Evolutionary conservation across 208 protist genomes (phyloP), one percentile per base, ranked within the genome.

Genomic region (Leishmania tarentolae): DNA sequence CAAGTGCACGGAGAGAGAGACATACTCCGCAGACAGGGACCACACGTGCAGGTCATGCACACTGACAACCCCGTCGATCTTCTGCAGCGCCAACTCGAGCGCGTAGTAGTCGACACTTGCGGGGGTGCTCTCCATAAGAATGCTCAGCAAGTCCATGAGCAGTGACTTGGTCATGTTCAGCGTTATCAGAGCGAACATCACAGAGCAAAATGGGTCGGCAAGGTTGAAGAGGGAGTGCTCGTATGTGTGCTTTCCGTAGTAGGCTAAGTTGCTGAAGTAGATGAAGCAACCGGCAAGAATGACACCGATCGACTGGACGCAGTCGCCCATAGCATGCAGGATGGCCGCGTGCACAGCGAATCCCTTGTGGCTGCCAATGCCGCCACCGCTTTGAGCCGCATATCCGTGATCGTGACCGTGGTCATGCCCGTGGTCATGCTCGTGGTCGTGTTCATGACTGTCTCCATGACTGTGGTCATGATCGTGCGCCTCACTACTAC

Each of bases 21-120:
- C 79, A 75, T 94, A 96, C 61, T 96, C 94, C 40, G 90, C 78
- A 2, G 93, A 95, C 13, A 98, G 88, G 6, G 91, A 96, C 96
- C 96, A 98, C 8, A 98, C 90, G 76, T 98, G 96, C 37, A 98
- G 86, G 73, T 98, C 95, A 76, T 98, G 94, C 61, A 98, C 91
- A n/a, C 86, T 85, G 2, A 71, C 80, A 8, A 98, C 94, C 46
- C 92, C 91, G 24, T 90, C 82, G 40, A 98, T 92, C 40, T 85
- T 74, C 28, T 37, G 50, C 63, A 97, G 80, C 1, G 93, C 89
- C 5, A 57, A 72, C 13, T 91, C 81, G 17, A 96, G 80, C 15
- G 73, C 84, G 6, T 15, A 40, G 84, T 94, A 93, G 75, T 97
- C 86, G 61, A 98, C 84, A 44, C 88, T 85, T 13, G 79, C 73